These are phyloP conservation scores for Beauveria brongniartii DNA, from an alignment of 2,329 filamentous ascomycete species.

Conservation along the genomic window DNA sequence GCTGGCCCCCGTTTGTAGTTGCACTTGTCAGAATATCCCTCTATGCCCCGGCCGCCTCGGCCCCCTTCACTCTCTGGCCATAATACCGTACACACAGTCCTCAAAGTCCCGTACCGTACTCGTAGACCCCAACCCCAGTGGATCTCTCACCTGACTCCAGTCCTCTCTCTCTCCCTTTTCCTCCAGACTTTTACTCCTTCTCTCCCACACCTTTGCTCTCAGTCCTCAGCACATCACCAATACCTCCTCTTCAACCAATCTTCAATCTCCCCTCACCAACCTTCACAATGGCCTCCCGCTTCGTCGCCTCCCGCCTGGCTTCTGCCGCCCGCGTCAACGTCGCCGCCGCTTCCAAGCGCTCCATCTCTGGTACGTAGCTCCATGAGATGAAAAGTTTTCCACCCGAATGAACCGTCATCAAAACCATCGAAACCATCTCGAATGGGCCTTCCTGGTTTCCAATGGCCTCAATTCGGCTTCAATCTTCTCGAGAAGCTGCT, in stretches of 20 bases:
- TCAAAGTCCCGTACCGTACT: conserved; percentile 5
- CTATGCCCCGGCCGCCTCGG: conserved; percentile 10
- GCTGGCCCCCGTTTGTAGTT: conserved; percentile 4
- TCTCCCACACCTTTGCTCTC: conserved; percentile 17
- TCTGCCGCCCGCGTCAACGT: conserved; percentile 70
- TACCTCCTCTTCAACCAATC: conserved; percentile 20
- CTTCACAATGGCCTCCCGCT: conserved; percentile 73
- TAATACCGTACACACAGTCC: conserved; percentile 3
- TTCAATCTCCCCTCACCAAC: conserved; percentile 39
- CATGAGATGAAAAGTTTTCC: conserved; percentile 21
- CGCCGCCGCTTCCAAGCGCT: conserved; percentile 66
- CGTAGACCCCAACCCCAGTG: conserved; percentile 13
- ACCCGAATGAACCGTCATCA: not conserved
- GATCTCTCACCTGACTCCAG: conserved; percentile 13
- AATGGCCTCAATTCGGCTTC: conserved; percentile 11
- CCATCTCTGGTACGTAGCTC: conserved; percentile 58
- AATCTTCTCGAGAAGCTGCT: not conserved
- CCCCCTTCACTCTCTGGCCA: conserved; percentile 1
- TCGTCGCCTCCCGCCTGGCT: conserved; percentile 71
- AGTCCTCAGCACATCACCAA: conserved; percentile 14
- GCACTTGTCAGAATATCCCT: conserved; percentile 10
- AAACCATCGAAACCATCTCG: not conserved
- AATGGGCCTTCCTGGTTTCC: conserved; percentile 7
- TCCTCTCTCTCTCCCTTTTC: conserved; percentile 23
- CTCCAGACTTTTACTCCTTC: conserved; percentile 22